Base-by-base conservation (phyloP, 805 yeast genomes). In the Hanseniaspora vineae region DNA sequence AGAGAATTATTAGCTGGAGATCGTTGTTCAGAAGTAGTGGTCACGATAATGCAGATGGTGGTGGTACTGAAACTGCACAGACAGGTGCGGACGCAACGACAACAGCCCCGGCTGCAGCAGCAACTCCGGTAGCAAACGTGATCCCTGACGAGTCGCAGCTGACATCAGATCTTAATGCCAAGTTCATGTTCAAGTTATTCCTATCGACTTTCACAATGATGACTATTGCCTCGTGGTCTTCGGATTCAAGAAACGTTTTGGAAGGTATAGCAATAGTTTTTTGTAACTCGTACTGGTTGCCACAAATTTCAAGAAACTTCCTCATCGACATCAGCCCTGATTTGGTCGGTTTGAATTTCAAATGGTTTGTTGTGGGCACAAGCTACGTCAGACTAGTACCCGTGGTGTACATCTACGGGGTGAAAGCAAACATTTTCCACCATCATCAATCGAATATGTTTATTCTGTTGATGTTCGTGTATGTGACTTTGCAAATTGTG, bases 391-490 rank as follows among this genome's bases (percentile, higher is more conserved):
- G 50, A 39, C 12, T 44, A 15, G 32, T 73, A 1, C 96, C 97
- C 0, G 61, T 86, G 6, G 59, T 67, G 15, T 89, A 87, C 61
- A 63, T 86, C 18, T 74, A 77, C 55, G 64, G 76, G 6, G 58
- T 62, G 45, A 62, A 70, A 42, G 53, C 66, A 4, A 85, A 86
- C 57, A 81, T 87, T 1, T 77, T 84, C 53, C 71, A 80, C 45
- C 96, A 87, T 60, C 84, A 77, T 54, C 69, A 67, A 45, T 86
- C 83, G 55, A 68, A 71, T 0, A 51, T 53, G 0, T 72, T 81
- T 59, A 78, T 76, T 0, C 49, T 62, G 2, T 45, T 73, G 1
- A 52, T 84, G 2, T 55, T 66, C 0, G 50, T 62, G 0, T 88
- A 94, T 89, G 55, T 83, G 29, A 46, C 61, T 14, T 35, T 78